A percentile compares a stretch with the other conserved stretches of the same genome.
These are phyloP conservation scores for Ilex aquifolium DNA, from an alignment of 257 asterid species.

Conservation along the genomic window DNA sequence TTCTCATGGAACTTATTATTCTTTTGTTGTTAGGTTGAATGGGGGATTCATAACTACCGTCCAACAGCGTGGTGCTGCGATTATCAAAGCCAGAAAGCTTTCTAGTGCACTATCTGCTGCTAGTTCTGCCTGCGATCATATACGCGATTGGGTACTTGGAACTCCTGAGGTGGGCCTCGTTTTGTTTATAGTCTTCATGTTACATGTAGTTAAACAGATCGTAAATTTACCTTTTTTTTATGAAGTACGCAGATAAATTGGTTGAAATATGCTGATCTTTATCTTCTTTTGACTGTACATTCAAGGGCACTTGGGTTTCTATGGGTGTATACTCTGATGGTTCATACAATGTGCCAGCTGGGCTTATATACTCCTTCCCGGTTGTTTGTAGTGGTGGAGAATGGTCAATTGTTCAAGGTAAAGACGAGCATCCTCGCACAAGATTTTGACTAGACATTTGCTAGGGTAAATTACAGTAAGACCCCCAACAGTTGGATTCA, in stretches of 20 bases:
- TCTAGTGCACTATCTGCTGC: conserved; percentile 99
- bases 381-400: conserved; percentile 92
- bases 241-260: no score
- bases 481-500: no score
- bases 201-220: no score
- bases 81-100: conserved; percentile 85
- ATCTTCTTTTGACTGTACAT: background rate
- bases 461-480: no score
- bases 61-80: conserved; percentile 98
- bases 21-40: conserved; percentile 51
- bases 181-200: no score
- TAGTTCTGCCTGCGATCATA: conserved; percentile 94
- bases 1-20: no score
- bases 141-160: conserved; percentile 97
- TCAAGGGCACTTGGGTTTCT: conserved; percentile 85
- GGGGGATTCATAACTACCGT: conserved; percentile 72
- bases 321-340: conserved; percentile 99
- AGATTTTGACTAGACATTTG: no score
- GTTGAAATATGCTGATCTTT: no score
- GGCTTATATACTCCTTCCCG: conserved; percentile 87
- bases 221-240: no score
- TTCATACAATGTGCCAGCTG: conserved; percentile 82
- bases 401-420: conserved; percentile 91
- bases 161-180: conserved; percentile 66
- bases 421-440: conserved; percentile 12